Evolutionary conservation across 345 rosid species (phyloP), one percentile per base, ranked within the genome.

Genomic region (Heritiera littoralis): DNA sequence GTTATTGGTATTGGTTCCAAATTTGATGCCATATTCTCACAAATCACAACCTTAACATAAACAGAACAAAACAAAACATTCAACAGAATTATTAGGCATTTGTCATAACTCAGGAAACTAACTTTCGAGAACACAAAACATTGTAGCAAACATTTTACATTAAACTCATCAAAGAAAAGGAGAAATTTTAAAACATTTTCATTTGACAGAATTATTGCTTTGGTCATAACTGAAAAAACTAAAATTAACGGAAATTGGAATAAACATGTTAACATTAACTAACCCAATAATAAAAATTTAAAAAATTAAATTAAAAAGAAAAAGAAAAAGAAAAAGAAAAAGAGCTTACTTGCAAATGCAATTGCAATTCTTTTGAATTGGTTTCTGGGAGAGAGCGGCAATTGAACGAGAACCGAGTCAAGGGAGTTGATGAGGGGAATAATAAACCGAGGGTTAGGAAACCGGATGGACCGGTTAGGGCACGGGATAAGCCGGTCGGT

Each of bases 1-100:
- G 96, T 88, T 20, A 91, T 84, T 12, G 98, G 91, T 73, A 89
- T 72, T 23, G 84, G 92, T 46, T 92, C 94, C 74, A 88, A 79
- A 80, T 87, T 87, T n/a, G 90, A 80, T 64, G 85, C 85, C 94
- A 87, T 87, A 40, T 40, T 71, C 59, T 46, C 46, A 30, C 61
- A 30, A 72, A 51, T 72, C 60, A 51, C 77, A 59, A 77, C 77
- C 81, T 77, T 66, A 68, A 20, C 48, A 49, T 3, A 51, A 23
- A 45, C 48, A 48, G n/a, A 7, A 66, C 45, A 43, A 43, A 43
- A 43, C 4, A 45, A 67, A 67, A 49, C 38, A 65, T 48, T 48
- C 40, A 69, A 20, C 73, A 46, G 32, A 69, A 46, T 4, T 45
- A 5, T 66, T 11, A 65, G n/a, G 9, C 78, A 13, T 35, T 6